Conservation (phyloP, 176 grass and related monocot genomes). For the Secale cereale region DNA sequence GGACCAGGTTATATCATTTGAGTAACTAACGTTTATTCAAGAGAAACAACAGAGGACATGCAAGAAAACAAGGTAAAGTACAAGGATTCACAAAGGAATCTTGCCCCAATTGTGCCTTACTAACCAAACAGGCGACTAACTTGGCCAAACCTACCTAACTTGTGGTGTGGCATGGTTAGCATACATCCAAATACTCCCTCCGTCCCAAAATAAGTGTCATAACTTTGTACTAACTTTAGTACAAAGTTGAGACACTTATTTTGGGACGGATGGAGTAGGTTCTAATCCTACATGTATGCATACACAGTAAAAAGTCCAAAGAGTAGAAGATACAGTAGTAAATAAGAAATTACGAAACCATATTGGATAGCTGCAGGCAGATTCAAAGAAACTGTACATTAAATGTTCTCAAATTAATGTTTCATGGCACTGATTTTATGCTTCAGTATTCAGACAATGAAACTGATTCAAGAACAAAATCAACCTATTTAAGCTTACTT, state of each 20-base stretch:
- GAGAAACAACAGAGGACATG: not conserved
- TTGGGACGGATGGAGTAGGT: no score
- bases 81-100: not conserved
- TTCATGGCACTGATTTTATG: constrained; percentile 5
- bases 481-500: not conserved
- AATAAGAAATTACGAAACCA: constrained; percentile 7
- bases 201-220: no score
- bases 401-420: constrained; percentile 1
- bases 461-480: constrained; percentile 21
- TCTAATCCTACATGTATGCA: not conserved
- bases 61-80: constrained; percentile 16
- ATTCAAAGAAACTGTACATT: not conserved
- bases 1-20: not conserved
- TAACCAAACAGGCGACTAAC: not conserved
- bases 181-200: no score
- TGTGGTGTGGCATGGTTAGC: no score
- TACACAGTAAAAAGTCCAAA: not conserved
- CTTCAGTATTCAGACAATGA: constrained; percentile 1
- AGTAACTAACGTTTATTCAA: constrained; percentile 21
- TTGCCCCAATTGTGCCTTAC: not conserved
- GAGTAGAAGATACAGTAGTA: not conserved
- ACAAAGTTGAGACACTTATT: no score
- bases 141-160: no score
- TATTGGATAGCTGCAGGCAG: not conserved
- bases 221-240: no score